phyloP scores from a whole-genome alignment of 2,329 filamentous ascomycete species.

The Beauveria sp. region DNA sequence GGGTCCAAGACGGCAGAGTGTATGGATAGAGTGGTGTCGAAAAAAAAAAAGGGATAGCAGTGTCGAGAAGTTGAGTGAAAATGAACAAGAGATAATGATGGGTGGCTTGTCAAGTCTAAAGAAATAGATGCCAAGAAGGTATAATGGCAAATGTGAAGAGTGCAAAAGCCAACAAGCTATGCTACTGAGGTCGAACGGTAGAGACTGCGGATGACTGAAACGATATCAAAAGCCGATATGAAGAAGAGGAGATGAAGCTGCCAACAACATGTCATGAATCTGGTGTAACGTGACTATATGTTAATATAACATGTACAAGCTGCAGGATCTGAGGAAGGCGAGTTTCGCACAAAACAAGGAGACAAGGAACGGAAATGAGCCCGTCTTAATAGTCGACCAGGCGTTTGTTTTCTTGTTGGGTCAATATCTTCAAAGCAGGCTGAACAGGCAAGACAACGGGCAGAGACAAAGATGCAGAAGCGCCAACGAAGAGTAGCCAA shows the following conservation, averaged over 20 bases:
- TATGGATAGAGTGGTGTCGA: neutral
- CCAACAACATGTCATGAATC: conserved; percentile 5
- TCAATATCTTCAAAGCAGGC: neutral
- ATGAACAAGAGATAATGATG: neutral
- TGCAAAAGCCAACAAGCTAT: neutral
- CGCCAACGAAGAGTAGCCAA: neutral
- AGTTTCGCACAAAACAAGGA: neutral
- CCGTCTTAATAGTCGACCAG: conserved; percentile 6
- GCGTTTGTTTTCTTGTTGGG: conserved; percentile 1
- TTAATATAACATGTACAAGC: conserved; percentile 2
- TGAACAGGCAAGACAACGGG: neutral
- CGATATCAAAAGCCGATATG: neutral
- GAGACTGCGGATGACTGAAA: neutral
- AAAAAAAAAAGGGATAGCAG: neutral
- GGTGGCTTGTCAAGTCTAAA: neutral
- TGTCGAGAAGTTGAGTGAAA: neutral
- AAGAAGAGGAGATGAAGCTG: neutral
- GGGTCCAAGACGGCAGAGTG: neutral
- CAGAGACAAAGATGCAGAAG: neutral
- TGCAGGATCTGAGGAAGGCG: neutral
- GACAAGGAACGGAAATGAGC: neutral
- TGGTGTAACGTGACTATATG: neutral
- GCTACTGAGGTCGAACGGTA: conserved; percentile 1
- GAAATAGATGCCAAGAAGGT: neutral
- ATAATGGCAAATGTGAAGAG: neutral